Conservation (phyloP, 2,329 filamentous ascomycete species). For the Ambrosiella xylebori region DNA sequence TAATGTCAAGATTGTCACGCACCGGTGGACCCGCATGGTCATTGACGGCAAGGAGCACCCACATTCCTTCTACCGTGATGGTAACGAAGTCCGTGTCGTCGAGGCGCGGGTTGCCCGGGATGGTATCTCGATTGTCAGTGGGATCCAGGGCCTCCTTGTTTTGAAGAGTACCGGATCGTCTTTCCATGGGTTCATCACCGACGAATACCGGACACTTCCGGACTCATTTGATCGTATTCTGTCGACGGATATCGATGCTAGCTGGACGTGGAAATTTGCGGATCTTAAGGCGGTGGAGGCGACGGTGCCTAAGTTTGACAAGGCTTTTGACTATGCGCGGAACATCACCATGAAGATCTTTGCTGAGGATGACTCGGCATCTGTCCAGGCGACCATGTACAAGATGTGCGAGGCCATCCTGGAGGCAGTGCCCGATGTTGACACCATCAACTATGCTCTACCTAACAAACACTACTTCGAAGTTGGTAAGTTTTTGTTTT, state of each 20-base stretch:
- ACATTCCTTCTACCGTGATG: conserved; percentile 85
- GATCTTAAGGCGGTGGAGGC: conserved; percentile 49
- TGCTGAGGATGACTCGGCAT: conserved; percentile 75
- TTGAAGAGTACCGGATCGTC: conserved; percentile 93
- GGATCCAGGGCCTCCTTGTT: conserved; percentile 67
- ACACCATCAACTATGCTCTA: conserved; percentile 62
- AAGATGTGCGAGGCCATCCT: conserved; percentile 90
- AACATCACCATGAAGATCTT: conserved; percentile 82
- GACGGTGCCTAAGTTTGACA: conserved; percentile 51
- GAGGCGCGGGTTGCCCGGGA: conserved; percentile 51
- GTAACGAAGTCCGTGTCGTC: conserved; percentile 71
- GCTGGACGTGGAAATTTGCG: conserved; percentile 73
- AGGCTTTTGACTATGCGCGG: conserved; percentile 61
- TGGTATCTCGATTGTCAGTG: conserved; percentile 60
- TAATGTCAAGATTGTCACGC: conserved; percentile 64
- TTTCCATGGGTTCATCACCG: conserved; percentile 84
- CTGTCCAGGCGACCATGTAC: conserved; percentile 96
- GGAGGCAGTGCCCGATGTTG: conserved; percentile 51
- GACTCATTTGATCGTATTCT: conserved; percentile 94
- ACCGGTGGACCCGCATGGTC: conserved; percentile 81
- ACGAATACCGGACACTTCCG: conserved; percentile 79
- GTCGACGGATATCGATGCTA: conserved; percentile 76
- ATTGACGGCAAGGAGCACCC: conserved; percentile 82
- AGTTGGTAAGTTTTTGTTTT: conserved; percentile 47
- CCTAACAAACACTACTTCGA: conserved; percentile 99